phyloP scores from a whole-genome alignment of 2,329 filamentous ascomycete species.

The Cercospora nicotianae region DNA sequence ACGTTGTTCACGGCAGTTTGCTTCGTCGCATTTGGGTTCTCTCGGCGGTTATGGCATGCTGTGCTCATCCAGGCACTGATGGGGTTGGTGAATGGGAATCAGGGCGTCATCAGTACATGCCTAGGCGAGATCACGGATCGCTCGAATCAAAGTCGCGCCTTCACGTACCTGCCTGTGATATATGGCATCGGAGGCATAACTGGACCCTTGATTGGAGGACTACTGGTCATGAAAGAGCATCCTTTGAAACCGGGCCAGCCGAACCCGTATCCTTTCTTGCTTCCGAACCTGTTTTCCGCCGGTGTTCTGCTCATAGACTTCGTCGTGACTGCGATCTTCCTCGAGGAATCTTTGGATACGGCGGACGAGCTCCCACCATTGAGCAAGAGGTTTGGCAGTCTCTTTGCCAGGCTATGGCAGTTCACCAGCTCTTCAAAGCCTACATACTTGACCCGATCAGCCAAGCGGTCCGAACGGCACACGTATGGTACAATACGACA shows the following conservation, averaged over 20 bases:
- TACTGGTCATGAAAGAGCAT: constrained; percentile 68
- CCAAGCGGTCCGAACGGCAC: constrained; percentile 20
- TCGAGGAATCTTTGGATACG: constrained; percentile 81
- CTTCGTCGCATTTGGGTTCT: constrained; percentile 86
- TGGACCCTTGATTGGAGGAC: constrained; percentile 84
- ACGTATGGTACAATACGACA: constrained; percentile 16
- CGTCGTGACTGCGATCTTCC: constrained; percentile 71
- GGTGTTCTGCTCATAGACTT: constrained; percentile 71
- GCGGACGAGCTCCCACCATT: constrained; percentile 62
- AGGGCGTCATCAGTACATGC: constrained; percentile 89
- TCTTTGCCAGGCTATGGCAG: constrained; percentile 71
- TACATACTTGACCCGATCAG: constrained; percentile 55
- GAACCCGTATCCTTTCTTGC: constrained; percentile 75
- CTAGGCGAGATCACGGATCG: constrained; percentile 92
- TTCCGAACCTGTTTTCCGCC: constrained; percentile 79
- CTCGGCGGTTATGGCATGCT: constrained; percentile 77
- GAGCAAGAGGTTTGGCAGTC: constrained; percentile 56
- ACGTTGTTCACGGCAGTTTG: constrained; percentile 79
- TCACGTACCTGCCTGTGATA: constrained; percentile 92
- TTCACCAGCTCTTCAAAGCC: constrained; percentile 61
- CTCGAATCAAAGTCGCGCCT: constrained; percentile 89
- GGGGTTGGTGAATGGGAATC: constrained; percentile 93
- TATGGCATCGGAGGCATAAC: constrained; percentile 94
- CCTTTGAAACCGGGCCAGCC: constrained; percentile 54
- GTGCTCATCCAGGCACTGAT: constrained; percentile 83